These are phyloP conservation scores for Plantago major DNA, from an alignment of 257 asterid genomes.

Conservation along the genomic window DNA sequence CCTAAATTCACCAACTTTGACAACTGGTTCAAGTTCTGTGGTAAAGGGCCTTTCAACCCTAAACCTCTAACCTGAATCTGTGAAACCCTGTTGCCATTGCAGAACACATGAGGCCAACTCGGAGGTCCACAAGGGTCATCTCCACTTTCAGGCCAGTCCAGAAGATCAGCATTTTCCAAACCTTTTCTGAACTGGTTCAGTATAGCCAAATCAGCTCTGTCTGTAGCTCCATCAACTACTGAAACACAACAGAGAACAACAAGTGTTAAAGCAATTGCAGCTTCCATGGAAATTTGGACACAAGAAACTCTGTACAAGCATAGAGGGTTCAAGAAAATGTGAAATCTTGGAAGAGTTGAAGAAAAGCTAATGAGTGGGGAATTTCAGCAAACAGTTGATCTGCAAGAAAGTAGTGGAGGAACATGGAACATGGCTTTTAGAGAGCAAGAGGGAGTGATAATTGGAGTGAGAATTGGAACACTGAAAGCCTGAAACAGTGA, in stretches of 20 bases:
- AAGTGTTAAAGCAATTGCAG: conserved; percentile 21
- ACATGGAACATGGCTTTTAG: conserved; percentile 26
- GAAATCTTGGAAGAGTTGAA: conserved; percentile 18
- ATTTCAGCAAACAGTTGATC: conserved; percentile 25
- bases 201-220: conserved; percentile 61
- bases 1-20: conserved; percentile 60
- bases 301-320: conserved; percentile 15
- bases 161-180: conserved; percentile 60
- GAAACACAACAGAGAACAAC: conserved; percentile 31
- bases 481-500: background rate
- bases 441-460: conserved; percentile 24
- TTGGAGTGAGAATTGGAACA: conserved; percentile 49
- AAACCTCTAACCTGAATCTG: conserved; percentile 83
- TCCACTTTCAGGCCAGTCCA: conserved; percentile 65
- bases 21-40: conserved; percentile 54
- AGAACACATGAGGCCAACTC: conserved; percentile 63
- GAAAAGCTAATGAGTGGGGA: conserved; percentile 20
- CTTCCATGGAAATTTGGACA: conserved; percentile 34
- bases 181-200: conserved; percentile 56
- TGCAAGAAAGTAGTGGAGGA: conserved; percentile 21
- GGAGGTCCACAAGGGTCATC: conserved; percentile 88
- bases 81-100: conserved; percentile 47
- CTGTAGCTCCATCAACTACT: conserved; percentile 39
- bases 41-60: conserved; percentile 75
- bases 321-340: conserved; percentile 26